Conservation (phyloP, 148 eudicot species). For the Rhododendron ovatum region DNA sequence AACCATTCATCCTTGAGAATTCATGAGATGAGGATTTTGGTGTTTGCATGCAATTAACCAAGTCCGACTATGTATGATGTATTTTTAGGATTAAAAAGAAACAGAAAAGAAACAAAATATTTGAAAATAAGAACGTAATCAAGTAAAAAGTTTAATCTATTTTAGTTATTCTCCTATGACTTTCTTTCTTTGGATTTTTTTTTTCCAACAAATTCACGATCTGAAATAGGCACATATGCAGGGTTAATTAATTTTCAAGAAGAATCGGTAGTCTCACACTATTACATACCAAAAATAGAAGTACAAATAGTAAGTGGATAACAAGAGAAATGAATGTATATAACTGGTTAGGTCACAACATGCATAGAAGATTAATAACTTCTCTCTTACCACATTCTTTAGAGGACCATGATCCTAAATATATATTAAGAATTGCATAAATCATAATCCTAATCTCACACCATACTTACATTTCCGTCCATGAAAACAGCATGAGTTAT, state of each 20-base stretch:
- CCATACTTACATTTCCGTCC: no score
- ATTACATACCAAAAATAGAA: background rate
- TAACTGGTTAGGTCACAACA: background rate
- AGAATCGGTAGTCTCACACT: background rate
- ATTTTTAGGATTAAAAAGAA: background rate
- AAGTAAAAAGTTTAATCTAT: no score
- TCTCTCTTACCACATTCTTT: no score
- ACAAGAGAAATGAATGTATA: no score
- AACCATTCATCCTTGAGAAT: background rate
- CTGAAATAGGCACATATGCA: background rate
- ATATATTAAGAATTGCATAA: no score
- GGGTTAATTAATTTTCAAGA: background rate
- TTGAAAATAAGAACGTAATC: background rate
- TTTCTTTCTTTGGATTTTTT: background rate
- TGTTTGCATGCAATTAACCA: background rate
- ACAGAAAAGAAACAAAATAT: background rate
- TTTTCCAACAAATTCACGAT: no score
- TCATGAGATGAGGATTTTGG: background rate
- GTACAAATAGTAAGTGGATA: background rate
- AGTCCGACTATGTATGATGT: no score
- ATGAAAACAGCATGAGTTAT: no score
- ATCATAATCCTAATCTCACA: no score
- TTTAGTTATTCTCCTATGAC: no score
- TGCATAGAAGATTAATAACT: no score
- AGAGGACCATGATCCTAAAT: no score